A percentile compares a stretch with the other conserved stretches of the same genome.
Evolutionary conservation across 768 basidiomycete species (phyloP).

Genomic region (Paxillus rubicundulus): DNA sequence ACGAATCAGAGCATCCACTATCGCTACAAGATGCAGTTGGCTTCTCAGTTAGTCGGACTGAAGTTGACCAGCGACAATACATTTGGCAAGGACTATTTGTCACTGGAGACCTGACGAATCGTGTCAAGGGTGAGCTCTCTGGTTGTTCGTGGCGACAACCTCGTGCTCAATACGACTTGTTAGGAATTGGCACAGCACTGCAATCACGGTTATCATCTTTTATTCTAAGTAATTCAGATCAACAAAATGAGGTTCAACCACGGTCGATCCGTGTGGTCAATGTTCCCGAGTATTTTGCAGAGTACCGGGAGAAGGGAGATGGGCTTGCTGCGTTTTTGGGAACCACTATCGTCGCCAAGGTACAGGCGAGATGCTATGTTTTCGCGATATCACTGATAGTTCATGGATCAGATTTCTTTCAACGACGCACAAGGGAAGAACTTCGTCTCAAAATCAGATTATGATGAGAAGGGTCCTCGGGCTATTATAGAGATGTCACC

Average conservation of each 20-base stretch:
- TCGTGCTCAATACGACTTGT: slow-evolving; percentile 1
- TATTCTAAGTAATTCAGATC: slow-evolving; percentile 56
- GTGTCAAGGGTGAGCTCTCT: slow-evolving; percentile 60
- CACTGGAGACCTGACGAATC: slow-evolving; percentile 70
- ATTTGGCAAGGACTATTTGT: slow-evolving; percentile 80
- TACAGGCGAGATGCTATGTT: slow-evolving; percentile 25
- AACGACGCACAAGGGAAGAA: slow-evolving; percentile 63
- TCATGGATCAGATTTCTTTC: slow-evolving; percentile 60
- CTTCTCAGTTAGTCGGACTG: slow-evolving; percentile 56
- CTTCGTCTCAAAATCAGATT: slow-evolving; percentile 79
- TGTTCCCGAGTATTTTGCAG: slow-evolving; percentile 88
- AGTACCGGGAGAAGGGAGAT: slow-evolving; percentile 84
- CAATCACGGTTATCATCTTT: slow-evolving; percentile 69
- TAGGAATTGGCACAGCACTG: slow-evolving; percentile 65
- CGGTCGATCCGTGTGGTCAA: slow-evolving; percentile 57
- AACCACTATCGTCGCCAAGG: slow-evolving; percentile 83
- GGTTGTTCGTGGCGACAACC: not conserved
- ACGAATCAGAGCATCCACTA: slow-evolving; percentile 21
- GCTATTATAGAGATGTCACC: slow-evolving; percentile 77
- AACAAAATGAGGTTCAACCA: slow-evolving; percentile 72
- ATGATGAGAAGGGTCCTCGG: slow-evolving; percentile 67
- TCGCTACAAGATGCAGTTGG: slow-evolving; percentile 70
- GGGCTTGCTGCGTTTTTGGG: slow-evolving; percentile 81
- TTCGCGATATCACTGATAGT: slow-evolving; percentile 1
- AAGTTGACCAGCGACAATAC: slow-evolving; percentile 63